phyloP scores from a whole-genome alignment of 192 early-diverging fungal genomes.

The Podila verticillata region DNA sequence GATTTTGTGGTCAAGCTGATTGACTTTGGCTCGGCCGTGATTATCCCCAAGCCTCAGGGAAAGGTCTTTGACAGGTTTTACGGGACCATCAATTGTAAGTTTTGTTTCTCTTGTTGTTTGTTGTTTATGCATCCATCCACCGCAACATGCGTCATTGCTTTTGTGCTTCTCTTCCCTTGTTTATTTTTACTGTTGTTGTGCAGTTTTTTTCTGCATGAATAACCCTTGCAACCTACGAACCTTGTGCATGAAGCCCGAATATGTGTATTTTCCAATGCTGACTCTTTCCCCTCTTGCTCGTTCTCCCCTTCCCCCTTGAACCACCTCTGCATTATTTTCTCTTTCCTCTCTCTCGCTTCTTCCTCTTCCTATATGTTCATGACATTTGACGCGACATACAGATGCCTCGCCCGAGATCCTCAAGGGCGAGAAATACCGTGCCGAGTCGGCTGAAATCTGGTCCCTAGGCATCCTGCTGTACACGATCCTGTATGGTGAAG shows the following conservation, averaged over 20 bases:
- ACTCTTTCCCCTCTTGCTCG: background rate
- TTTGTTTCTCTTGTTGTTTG: constrained; percentile 9
- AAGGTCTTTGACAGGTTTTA: constrained; percentile 65
- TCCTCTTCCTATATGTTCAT: constrained; percentile 59
- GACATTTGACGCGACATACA: constrained; percentile 6
- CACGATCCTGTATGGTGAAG: constrained; percentile 65
- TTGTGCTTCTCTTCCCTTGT: background rate
- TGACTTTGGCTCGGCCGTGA: constrained; percentile 72
- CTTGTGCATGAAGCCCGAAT: background rate
- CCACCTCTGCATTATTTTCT: constrained; percentile 59
- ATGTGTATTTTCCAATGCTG: background rate
- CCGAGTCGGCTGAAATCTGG: constrained; percentile 79
- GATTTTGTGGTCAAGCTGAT: constrained; percentile 70
- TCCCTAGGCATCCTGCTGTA: constrained; percentile 74
- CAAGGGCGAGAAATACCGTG: constrained; percentile 64
- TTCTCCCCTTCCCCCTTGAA: constrained; percentile 68
- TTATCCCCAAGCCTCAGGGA: constrained; percentile 53
- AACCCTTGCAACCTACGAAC: background rate
- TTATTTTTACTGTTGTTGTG: background rate
- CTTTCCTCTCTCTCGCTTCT: constrained; percentile 39
- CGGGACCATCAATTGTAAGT: constrained; percentile 69
- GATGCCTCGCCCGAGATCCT: constrained; percentile 78
- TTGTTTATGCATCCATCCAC: constrained; percentile 22
- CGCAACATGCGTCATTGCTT: background rate
- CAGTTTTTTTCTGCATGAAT: background rate